phyloP scores from a whole-genome alignment of 768 basidiomycete species.

The Pulveroboletus sp. region DNA sequence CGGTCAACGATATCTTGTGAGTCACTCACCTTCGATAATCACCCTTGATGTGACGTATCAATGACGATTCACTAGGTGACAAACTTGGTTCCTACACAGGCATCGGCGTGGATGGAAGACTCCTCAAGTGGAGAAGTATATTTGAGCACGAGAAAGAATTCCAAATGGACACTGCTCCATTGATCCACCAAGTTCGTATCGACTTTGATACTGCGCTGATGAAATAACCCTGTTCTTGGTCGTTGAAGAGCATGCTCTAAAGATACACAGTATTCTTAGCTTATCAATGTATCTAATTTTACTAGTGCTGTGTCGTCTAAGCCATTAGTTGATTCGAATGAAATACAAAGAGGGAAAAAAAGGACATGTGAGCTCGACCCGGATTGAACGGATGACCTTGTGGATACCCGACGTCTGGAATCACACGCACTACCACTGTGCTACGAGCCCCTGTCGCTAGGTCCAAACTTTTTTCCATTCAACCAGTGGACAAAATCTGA shows the following conservation, averaged over 20 bases:
- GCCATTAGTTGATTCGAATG: neutral
- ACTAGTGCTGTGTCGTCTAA: no score
- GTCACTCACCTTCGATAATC: slow-evolving; percentile 17
- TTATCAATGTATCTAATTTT: no score
- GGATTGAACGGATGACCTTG: slow-evolving; percentile 44
- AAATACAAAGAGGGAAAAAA: neutral
- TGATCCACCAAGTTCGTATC: neutral
- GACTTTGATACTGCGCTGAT: neutral
- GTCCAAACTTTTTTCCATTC: no score
- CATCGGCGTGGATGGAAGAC: slow-evolving; percentile 66
- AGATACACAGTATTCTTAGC: neutral
- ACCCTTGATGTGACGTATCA: neutral
- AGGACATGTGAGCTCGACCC: slow-evolving; percentile 33
- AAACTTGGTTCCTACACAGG: slow-evolving; percentile 66
- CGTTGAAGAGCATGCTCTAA: neutral
- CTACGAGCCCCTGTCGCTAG: slow-evolving; percentile 16
- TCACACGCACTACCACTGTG: slow-evolving; percentile 34
- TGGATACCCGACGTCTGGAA: slow-evolving; percentile 29
- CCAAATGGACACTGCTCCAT: slow-evolving; percentile 50
- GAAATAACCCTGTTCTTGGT: neutral
- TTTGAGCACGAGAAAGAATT: slow-evolving; percentile 59
- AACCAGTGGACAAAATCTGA: no score
- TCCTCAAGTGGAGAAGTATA: slow-evolving; percentile 61
- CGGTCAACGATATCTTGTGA: slow-evolving; percentile 66
- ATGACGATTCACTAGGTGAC: slow-evolving; percentile 35